A percentile compares a stretch with the other conserved stretches of the same genome.
phyloP scores from a whole-genome alignment of 148 eudicot species.

The Rhododendron mucronatum region DNA sequence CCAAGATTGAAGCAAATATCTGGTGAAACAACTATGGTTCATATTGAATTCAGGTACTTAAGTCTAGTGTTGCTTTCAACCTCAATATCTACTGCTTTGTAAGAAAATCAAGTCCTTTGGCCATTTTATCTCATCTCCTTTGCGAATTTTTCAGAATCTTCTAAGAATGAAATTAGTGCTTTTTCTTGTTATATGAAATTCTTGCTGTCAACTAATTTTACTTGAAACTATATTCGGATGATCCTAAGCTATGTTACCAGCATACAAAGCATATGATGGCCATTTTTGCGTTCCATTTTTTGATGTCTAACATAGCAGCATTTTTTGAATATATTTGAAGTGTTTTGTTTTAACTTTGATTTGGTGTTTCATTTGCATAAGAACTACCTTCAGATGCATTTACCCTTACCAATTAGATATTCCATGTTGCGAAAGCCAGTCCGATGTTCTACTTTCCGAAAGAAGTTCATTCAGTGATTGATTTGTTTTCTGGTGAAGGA shows the following conservation, averaged over 20 bases:
- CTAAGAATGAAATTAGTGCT: not conserved
- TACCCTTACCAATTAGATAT: not conserved
- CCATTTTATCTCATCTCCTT: not conserved
- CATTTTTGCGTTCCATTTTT: not conserved
- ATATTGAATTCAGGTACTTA: conserved; percentile 72
- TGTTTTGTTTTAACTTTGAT: not conserved
- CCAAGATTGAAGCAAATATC: conserved; percentile 60
- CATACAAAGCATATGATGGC: not conserved
- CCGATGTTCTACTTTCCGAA: not conserved
- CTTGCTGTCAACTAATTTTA: not conserved
- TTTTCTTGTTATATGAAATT: not conserved
- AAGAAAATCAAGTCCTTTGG: not conserved
- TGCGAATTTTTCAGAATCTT: not conserved
- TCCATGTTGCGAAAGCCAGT: not conserved
- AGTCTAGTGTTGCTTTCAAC: not conserved
- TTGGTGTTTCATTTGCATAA: conserved; percentile 5
- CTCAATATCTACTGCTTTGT: not conserved
- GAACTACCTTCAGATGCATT: not conserved
- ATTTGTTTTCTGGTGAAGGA: conserved; percentile 33
- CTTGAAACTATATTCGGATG: not conserved
- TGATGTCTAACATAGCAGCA: not conserved
- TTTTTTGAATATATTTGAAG: not conserved
- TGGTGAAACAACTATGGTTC: conserved; percentile 39
- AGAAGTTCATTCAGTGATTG: not conserved
- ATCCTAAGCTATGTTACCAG: not conserved